Base-by-base conservation (phyloP, 192 early-diverging fungal species). In the Backusella westeae region DNA sequence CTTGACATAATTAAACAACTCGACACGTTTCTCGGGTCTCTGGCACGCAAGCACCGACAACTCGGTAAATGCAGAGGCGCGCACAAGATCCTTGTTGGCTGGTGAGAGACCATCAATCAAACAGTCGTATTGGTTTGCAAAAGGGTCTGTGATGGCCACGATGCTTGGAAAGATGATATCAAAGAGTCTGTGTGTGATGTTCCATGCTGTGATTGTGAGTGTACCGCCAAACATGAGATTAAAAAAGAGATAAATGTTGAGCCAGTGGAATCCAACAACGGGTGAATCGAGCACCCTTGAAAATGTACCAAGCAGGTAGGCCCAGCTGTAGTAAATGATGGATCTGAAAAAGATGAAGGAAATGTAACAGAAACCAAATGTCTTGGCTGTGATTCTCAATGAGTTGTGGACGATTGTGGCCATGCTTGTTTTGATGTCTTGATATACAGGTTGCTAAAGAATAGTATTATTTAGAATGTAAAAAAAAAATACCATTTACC, bases 251-350 rank as follows among this genome's bases (percentile, higher is more conserved):
- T 74, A 73, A 0, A 83, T 2, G 67, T 83, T 56, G 8, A 76
- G 71, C 81, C 81, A 83, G 38, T 69, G 75, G 78, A 83, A 83
- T 6, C 72, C 63, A 38, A 76, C 52, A 2, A 83, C 66, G 10
- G 81, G 81, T 3, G 81, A 49, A 66, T 75, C 75, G 15, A 81
- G 44, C 26, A 75, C 38, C 17, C 75, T 44, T 23, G 65, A 34
- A 21, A 59, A 76, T 15, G n/a, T 56, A 6, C 75, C 75, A 53
- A 70, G 59, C 10, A 56, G 9, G 6, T 68, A 44, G n/a, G 78
- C 73, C 12, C 70, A 36, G 0, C 32, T 12, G 10, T 73, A 63
- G 21, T 79, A 79, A 26, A 74, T 56, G 1, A 38, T 70, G 34
- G 67, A 67, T 65, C 71, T 75, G 19, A 46, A 42, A 7, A 79